phyloP scores from a whole-genome alignment of 345 rosid genomes.

The Carallia pectinifolia region DNA sequence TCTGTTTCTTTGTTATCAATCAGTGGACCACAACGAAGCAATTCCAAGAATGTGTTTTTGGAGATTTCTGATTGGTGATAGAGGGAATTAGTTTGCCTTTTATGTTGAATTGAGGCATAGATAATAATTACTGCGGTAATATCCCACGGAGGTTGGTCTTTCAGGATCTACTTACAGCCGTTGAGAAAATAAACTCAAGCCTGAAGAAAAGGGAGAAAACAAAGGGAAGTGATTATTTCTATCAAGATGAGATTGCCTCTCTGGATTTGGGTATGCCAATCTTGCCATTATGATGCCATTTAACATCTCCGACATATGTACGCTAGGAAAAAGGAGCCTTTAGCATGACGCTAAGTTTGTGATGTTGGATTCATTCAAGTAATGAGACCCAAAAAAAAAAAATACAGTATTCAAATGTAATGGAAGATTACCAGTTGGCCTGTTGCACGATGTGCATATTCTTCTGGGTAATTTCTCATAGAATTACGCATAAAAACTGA shows the following conservation, averaged over 20 bases:
- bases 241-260: constrained; percentile 64
- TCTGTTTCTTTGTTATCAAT: background rate
- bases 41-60: background rate
- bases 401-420: too few relatives aligned
- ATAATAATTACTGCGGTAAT: background rate
- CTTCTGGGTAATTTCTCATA: too few relatives aligned
- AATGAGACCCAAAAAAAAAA: too few relatives aligned
- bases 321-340: too few relatives aligned
- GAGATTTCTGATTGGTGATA: background rate
- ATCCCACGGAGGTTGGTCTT: background rate
- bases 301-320: too few relatives aligned
- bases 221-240: constrained; percentile 43
- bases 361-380: too few relatives aligned
- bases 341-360: too few relatives aligned
- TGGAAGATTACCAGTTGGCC: too few relatives aligned
- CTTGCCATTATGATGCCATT: background rate
- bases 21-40: background rate
- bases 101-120: background rate
- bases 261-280: constrained; percentile 54
- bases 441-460: too few relatives aligned
- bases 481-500: too few relatives aligned
- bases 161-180: constrained; percentile 73
- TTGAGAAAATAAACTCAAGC: constrained; percentile 59
- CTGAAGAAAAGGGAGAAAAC: constrained; percentile 45
- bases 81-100: background rate